Evolutionary conservation across 495 filamentous ascomycete genomes (phyloP), one percentile per base, ranked within the genome.

Genomic region (Podospora australis): DNA sequence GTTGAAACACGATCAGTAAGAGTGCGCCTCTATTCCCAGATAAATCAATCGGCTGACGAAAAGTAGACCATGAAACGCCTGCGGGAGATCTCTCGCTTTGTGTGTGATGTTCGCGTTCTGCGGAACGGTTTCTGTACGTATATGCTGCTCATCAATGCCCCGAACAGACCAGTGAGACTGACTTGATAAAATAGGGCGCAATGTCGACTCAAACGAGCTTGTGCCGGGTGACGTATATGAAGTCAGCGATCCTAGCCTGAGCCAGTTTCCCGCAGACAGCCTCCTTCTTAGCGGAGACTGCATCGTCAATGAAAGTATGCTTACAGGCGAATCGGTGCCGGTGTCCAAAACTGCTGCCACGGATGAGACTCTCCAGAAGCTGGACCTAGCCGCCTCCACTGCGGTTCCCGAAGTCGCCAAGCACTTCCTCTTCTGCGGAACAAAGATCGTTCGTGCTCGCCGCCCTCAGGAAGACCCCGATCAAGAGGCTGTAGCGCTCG

Each of bases 241-340:
- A 67, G 80, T 97, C 34, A 95, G 92, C 45, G 94, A 99, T 65
- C 94, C 91, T 11, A 90, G 82, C n/a, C 71, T 99, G 22, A 79
- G 81, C n/a, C 86, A 94, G 57, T 87, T 96, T 56, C 94, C 94
- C 9, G 89, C 88, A 58, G 94, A 99, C 67, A 94, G 90, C 62
- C 73, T 99, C 29, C 71, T 99, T 6, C 70, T 99, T 4, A 86
- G 87, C 45, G 94, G 94, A 20, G 94, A 99, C 64, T 95, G 90
- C 65, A 97, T 99, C 53, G 90, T 99, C 50, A 99, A 99, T 63
- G 94, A 99, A 65, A 96, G 91, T 72, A 99, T 99, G 94, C 80
- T 99, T 24, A 99, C 94, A 30, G 90, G 90, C 36, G 94, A 99
- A 73, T 97, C 94, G 42, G 88, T 99, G 22, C 94, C 94, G 6